Percentiles rank a stretch among this genome's conserved stretches.
phyloP scores from a whole-genome alignment of 257 asterid genomes.

The Gynochthodes officinalis region DNA sequence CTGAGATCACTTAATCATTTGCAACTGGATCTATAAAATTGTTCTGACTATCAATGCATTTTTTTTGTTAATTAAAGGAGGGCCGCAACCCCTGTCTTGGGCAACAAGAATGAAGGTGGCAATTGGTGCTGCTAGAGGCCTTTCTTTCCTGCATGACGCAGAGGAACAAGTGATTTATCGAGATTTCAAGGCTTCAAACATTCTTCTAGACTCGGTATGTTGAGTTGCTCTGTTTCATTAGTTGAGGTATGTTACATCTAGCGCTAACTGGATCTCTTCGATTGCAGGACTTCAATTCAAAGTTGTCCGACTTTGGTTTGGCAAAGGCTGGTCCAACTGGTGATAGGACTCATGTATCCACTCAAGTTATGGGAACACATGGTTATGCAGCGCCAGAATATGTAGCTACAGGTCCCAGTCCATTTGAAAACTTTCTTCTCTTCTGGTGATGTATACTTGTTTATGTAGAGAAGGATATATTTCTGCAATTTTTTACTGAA shows the following conservation, averaged over 20 bases:
- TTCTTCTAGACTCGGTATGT: conserved; percentile 80
- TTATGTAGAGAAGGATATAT: background rate
- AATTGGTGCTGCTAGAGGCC: conserved; percentile 89
- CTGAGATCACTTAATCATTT: background rate
- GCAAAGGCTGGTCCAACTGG: conserved; percentile 97
- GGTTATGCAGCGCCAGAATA: conserved; percentile 98
- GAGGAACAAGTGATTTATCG: conserved; percentile 80
- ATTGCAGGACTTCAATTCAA: conserved; percentile 82
- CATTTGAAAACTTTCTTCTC: background rate
- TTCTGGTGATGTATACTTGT: background rate
- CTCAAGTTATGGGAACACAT: conserved; percentile 89
- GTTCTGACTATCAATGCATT: conserved; percentile 8
- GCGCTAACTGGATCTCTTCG: background rate
- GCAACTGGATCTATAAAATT: conserved; percentile 7
- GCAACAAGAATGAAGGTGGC: conserved; percentile 90
- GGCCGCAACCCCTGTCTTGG: conserved; percentile 83
- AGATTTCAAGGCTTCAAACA: conserved; percentile 89
- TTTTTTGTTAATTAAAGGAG: conserved; percentile 65
- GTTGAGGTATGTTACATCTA: background rate
- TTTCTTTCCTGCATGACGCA: conserved; percentile 83
- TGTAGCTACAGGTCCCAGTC: conserved; percentile 71
- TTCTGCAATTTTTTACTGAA: background rate
- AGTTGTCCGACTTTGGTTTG: conserved; percentile 86
- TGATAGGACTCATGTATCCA: conserved; percentile 85
- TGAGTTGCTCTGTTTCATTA: background rate